Conservation (phyloP, 2,329 filamentous ascomycete species). For the Apiospora hydei region DNA sequence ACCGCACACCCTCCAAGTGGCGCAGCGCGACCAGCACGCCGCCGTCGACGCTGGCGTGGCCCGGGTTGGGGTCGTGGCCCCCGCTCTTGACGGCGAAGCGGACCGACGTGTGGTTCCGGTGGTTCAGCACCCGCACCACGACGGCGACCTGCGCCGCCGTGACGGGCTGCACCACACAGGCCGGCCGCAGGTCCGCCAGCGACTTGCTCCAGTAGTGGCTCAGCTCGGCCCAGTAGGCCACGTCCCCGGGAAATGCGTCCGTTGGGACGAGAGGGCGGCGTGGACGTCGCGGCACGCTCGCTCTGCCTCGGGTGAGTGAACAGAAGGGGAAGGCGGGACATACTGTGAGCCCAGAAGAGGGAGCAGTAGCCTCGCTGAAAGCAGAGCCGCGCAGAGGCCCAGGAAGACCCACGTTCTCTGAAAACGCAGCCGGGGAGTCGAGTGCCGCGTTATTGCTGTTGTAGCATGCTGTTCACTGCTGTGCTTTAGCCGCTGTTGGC, state of each 20-base stretch:
- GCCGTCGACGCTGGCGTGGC: slow-evolving; percentile 18
- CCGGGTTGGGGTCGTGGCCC: neutral
- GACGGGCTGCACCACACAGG: slow-evolving; percentile 1
- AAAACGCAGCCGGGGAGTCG: neutral
- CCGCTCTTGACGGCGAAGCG: slow-evolving; percentile 13
- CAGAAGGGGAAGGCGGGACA: neutral
- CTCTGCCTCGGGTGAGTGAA: neutral
- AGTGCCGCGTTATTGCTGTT: neutral
- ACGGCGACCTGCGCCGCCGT: neutral
- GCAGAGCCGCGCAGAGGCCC: slow-evolving; percentile 4
- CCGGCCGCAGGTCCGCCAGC: slow-evolving; percentile 5
- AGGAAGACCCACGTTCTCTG: neutral
- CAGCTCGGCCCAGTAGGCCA: slow-evolving; percentile 1
- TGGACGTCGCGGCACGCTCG: neutral
- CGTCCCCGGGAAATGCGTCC: neutral
- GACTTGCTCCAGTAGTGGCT: slow-evolving; percentile 11
- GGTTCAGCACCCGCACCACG: neutral
- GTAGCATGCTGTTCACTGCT: neutral
- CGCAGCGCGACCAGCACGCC: slow-evolving; percentile 1
- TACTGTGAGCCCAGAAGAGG: neutral
- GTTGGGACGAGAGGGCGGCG: neutral
- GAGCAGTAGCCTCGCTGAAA: neutral
- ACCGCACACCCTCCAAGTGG: neutral
- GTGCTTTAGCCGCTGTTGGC: neutral
- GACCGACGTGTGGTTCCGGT: slow-evolving; percentile 1